phyloP scores from a whole-genome alignment of 352 stramenopile genomes.

The Phytophthora capsici region DNA sequence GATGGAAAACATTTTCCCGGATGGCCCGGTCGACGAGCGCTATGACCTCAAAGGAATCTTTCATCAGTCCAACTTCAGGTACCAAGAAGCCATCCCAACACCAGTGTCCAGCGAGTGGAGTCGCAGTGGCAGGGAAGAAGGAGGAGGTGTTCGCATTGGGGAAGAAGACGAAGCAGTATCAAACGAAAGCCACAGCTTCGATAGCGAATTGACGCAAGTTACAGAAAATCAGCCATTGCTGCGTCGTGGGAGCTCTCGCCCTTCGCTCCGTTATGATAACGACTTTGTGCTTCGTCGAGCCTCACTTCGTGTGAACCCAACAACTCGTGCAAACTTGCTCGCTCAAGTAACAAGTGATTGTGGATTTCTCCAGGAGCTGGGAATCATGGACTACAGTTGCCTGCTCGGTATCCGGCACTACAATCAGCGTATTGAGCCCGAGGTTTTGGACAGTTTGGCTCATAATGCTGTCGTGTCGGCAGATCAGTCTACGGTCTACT shows the following conservation, averaged over 20 bases:
- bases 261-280: slow-evolving; percentile 74
- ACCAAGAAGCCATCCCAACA: slow-evolving; percentile 49
- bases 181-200: slow-evolving; percentile 35
- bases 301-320: slow-evolving; percentile 73
- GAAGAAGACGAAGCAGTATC: slow-evolving; percentile 37
- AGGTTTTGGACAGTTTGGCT: slow-evolving; percentile 58
- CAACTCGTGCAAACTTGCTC: slow-evolving; percentile 73
- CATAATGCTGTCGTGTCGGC: slow-evolving; percentile 86
- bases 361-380: slow-evolving; percentile 84
- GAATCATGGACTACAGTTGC: slow-evolving; percentile 91
- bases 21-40: slow-evolving; percentile 76
- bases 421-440: slow-evolving; percentile 47
- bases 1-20: slow-evolving; percentile 89
- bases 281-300: slow-evolving; percentile 79
- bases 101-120: slow-evolving; percentile 48
- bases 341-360: slow-evolving; percentile 86
- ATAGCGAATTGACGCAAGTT: slow-evolving; percentile 42
- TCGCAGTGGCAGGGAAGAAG: slow-evolving; percentile 39
- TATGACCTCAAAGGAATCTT: slow-evolving; percentile 90
- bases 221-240: slow-evolving; percentile 67
- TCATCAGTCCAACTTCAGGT: slow-evolving; percentile 61
- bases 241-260: slow-evolving; percentile 59
- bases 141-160: slow-evolving; percentile 19
- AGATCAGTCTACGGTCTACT: slow-evolving; percentile 77
- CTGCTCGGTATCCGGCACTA: slow-evolving; percentile 80